Evolutionary conservation across 495 filamentous ascomycete genomes (phyloP).

Genomic region (Elaphomyces granulatus): DNA sequence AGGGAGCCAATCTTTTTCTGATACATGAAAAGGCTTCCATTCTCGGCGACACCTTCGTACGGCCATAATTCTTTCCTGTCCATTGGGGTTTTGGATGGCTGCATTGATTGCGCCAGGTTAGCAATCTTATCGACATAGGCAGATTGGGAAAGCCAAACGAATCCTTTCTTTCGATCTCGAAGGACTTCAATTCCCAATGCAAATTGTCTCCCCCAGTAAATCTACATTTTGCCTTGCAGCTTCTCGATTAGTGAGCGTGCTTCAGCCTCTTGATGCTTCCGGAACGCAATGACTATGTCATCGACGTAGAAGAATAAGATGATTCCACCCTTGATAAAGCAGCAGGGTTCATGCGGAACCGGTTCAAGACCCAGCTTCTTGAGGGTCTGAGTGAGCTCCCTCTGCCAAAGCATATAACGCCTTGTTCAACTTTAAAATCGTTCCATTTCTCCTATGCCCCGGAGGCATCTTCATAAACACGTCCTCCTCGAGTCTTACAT

Average conservation of each 20-base stretch:
- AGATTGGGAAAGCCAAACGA: slow-evolving; percentile 9
- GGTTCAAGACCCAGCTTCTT: slow-evolving; percentile 7
- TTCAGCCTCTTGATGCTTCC: slow-evolving; percentile 1
- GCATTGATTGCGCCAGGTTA: background rate
- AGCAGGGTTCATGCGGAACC: slow-evolving; percentile 10
- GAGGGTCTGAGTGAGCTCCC: slow-evolving; percentile 10
- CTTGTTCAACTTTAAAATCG: slow-evolving; percentile 3
- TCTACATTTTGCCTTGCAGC: slow-evolving; percentile 3
- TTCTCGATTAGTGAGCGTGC: slow-evolving; percentile 5
- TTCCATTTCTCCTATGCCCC: slow-evolving; percentile 3
- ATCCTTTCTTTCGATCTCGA: slow-evolving; percentile 6
- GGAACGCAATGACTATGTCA: slow-evolving; percentile 9
- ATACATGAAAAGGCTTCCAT: slow-evolving; percentile 8
- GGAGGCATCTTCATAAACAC: slow-evolving; percentile 6
- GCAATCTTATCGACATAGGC: slow-evolving; percentile 10
- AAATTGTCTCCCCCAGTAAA: slow-evolving; percentile 2
- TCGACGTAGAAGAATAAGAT: slow-evolving; percentile 17
- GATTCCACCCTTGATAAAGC: slow-evolving; percentile 8
- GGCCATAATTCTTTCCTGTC: slow-evolving; percentile 2
- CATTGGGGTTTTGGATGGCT: background rate
- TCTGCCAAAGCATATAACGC: slow-evolving; percentile 17
- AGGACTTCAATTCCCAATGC: slow-evolving; percentile 9
- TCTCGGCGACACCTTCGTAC: slow-evolving; percentile 1
- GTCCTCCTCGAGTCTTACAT: slow-evolving; percentile 10
- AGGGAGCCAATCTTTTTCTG: slow-evolving; percentile 15